Evolutionary conservation across 306 rosid genomes (phyloP).

Genomic region (Pachyrhizus erosus): DNA sequence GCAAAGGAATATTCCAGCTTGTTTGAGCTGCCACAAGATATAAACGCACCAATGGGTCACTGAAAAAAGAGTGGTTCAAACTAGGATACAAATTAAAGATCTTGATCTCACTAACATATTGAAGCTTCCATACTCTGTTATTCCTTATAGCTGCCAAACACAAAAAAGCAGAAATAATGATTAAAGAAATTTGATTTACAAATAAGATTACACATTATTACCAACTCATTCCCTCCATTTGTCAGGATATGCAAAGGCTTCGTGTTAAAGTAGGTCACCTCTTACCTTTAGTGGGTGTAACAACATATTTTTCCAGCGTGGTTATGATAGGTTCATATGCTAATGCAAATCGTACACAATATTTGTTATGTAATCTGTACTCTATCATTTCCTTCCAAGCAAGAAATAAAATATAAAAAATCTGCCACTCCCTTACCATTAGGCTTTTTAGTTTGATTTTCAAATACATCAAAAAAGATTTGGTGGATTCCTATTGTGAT

Average conservation of each 20-base stretch:
- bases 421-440: conserved; percentile 46
- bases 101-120: conserved; percentile 50
- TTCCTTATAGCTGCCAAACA: conserved; percentile 38
- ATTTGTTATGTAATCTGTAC: conserved; percentile 3
- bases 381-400: conserved; percentile 31
- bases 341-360: conserved; percentile 32
- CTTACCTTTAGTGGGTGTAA: conserved; percentile 42
- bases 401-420: background rate
- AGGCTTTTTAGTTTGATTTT: conserved; percentile 53
- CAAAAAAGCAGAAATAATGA: conserved; percentile 51
- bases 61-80: conserved; percentile 33
- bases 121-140: conserved; percentile 42
- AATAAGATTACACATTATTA: conserved; percentile 54
- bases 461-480: conserved; percentile 23
- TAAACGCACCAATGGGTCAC: conserved; percentile 38
- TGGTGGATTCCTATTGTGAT: conserved; percentile 57
- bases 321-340: conserved; percentile 39
- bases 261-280: conserved; percentile 34
- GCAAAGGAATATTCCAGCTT: conserved; percentile 56
- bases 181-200: conserved; percentile 35
- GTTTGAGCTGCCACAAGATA: conserved; percentile 49
- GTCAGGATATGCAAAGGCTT: conserved; percentile 62
- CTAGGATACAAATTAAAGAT: conserved; percentile 30
- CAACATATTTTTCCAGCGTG: conserved; percentile 45
- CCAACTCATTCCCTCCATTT: conserved; percentile 65